phyloP scores from a whole-genome alignment of 2,329 filamentous ascomycete species.

The Ascocoryne sarcoides region DNA sequence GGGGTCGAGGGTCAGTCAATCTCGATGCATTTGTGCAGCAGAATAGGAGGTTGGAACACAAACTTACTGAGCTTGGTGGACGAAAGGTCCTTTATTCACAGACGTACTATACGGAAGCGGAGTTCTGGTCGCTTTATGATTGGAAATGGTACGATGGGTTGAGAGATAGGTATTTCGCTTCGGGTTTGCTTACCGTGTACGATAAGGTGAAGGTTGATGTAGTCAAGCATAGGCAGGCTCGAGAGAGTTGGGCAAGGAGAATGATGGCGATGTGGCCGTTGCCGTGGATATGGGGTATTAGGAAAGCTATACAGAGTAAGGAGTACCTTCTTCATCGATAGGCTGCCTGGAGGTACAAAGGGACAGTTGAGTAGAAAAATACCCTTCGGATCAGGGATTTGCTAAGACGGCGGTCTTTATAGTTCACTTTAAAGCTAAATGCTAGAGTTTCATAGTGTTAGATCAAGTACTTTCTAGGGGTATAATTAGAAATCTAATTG shows the following conservation, averaged over 20 bases:
- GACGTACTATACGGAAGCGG: conserved; percentile 64
- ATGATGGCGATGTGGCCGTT: background rate
- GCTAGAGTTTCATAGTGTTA: too few species aligned
- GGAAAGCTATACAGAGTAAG: background rate
- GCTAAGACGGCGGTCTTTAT: too few species aligned
- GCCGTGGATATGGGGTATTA: background rate
- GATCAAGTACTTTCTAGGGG: too few species aligned
- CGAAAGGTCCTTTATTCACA: conserved; percentile 84
- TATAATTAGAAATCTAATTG: too few species aligned
- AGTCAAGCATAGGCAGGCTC: conserved; percentile 33
- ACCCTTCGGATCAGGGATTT: too few species aligned
- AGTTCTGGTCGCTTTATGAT: conserved; percentile 60
- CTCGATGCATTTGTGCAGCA: conserved; percentile 49
- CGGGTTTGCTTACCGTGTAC: conserved; percentile 54
- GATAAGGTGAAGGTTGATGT: conserved; percentile 58
- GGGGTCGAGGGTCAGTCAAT: conserved; percentile 66
- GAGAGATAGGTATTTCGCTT: conserved; percentile 52
- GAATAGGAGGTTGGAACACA: conserved; percentile 64
- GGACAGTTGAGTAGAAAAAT: too few species aligned
- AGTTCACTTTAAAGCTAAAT: too few species aligned
- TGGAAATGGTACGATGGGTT: conserved; percentile 51
- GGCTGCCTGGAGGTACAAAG: background rate
- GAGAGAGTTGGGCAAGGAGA: background rate
- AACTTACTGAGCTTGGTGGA: conserved; percentile 59
- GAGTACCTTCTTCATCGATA: background rate